These are phyloP conservation scores for Takashimella tepidaria DNA, from an alignment of 1,284 basidiomycete genomes.

Conservation along the genomic window DNA sequence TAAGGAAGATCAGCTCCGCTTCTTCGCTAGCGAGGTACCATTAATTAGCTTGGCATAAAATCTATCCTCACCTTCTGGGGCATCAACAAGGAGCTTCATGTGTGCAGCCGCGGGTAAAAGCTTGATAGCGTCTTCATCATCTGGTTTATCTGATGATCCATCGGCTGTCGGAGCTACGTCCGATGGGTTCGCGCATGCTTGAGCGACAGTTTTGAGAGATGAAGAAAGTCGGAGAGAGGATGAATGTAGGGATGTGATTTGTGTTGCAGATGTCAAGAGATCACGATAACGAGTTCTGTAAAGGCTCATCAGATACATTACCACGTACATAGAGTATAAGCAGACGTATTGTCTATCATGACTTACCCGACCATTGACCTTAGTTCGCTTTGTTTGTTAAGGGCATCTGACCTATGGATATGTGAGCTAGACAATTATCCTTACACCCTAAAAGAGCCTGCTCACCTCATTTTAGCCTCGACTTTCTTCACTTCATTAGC, in stretches of 20 bases:
- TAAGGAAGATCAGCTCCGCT: constrained; percentile 5
- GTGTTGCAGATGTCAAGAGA: constrained; percentile 80
- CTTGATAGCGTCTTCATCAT: constrained; percentile 52
- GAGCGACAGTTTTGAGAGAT: constrained; percentile 37
- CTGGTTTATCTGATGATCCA: constrained; percentile 11
- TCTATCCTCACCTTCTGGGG: constrained; percentile 59
- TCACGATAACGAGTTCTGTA: constrained; percentile 90
- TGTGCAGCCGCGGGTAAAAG: constrained; percentile 76
- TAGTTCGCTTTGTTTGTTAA: constrained; percentile 85
- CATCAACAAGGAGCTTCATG: constrained; percentile 77
- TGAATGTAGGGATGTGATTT: constrained; percentile 61
- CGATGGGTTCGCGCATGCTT: constrained; percentile 32
- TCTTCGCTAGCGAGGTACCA: not conserved
- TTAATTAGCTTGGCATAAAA: not conserved
- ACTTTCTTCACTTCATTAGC: constrained; percentile 68
- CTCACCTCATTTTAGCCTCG: constrained; percentile 66
- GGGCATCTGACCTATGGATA: constrained; percentile 78
- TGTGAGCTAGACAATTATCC: too few relatives aligned
- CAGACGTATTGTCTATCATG: too few relatives aligned
- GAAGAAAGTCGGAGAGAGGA: constrained; percentile 51
- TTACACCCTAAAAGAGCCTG: too few relatives aligned
- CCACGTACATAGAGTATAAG: too few relatives aligned
- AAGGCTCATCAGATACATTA: too few relatives aligned
- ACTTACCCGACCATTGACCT: constrained; percentile 92
- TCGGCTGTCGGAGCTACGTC: constrained; percentile 21